Evolutionary conservation across 2,329 filamentous ascomycete genomes (phyloP), one percentile per base, ranked within the genome.

Genomic region (Ceratocystis colombiana): DNA sequence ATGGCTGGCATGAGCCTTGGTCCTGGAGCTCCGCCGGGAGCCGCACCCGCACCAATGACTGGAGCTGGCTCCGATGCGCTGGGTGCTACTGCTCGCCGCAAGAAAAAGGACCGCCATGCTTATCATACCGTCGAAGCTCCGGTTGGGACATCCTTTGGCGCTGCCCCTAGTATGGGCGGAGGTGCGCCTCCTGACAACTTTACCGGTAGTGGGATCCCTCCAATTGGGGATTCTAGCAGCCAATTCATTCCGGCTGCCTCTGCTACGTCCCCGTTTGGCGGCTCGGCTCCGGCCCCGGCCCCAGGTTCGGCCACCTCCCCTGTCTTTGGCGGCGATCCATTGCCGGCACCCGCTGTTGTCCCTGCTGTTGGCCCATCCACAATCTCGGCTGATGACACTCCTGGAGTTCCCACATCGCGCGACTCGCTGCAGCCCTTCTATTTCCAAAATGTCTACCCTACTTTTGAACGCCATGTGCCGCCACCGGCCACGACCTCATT

Each of bases 21-120:
- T 44, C 73, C 74, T 33, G 63, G 46, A 15, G 57, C 62, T 28
- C 30, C 20, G 46, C 72, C 74, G 44, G 64, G 30, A 22, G 50
- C 20, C 5, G 50, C 50, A 8, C 50, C 22, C 50, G 25, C 50
- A 5, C 50, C 50, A 2, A 25, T 25, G 25, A 5, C 50, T 2
- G 53, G 53, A 57, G 53, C 53, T 57, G 53, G 53, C 53, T 57
- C 64, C 15, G 75, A 70, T 25, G 41, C 65, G 22, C 80, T 70
- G 53, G 69, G 67, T 10, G 78, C 81, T 53, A 78, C 78, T 1
- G 77, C 76, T 67, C 81, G 85, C 74, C 88, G 80, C 75, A 90
- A 92, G 81, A 97, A 96, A 84, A 96, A 96, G 82, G 88, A 96
- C 74, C 85, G 90, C 68, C 93, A 97, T 77, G 93, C 92, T 69